These are phyloP conservation scores for Venustampulla echinocandica DNA, from an alignment of 495 filamentous ascomycete species.

Conservation along the genomic window DNA sequence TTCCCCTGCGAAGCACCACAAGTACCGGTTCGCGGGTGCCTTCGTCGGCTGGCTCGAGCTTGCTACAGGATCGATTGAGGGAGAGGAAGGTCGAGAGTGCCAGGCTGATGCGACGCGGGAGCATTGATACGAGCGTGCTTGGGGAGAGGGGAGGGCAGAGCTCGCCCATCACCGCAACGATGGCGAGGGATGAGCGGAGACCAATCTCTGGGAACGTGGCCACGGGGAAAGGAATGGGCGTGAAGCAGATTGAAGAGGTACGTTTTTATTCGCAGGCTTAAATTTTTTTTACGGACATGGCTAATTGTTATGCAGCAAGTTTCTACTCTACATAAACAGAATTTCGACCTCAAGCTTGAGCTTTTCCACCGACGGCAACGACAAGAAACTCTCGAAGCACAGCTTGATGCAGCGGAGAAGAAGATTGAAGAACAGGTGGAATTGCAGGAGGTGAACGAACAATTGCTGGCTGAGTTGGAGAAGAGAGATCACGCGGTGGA, in stretches of 20 bases:
- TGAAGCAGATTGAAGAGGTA: constrained; percentile 27
- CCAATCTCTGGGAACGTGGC: constrained; percentile 21
- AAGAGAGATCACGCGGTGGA: constrained; percentile 69
- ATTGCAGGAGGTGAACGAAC: constrained; percentile 51
- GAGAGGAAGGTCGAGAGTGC: constrained; percentile 41
- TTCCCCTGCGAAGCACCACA: constrained; percentile 1
- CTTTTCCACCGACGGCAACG: constrained; percentile 63
- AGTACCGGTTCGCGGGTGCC: not conserved
- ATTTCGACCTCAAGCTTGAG: constrained; percentile 85
- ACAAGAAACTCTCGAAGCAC: constrained; percentile 46
- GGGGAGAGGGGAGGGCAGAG: constrained; percentile 18
- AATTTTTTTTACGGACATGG: too few relatives aligned
- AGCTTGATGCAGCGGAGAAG: constrained; percentile 49
- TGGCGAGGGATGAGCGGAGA: constrained; percentile 19
- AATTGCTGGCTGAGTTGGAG: constrained; percentile 59
- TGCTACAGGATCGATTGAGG: constrained; percentile 43
- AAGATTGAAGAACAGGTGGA: constrained; percentile 41
- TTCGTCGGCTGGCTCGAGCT: constrained; percentile 27
- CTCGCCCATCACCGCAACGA: constrained; percentile 15
- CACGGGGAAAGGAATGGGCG: constrained; percentile 29
- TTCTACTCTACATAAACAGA: constrained; percentile 67
- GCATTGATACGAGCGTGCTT: constrained; percentile 5
- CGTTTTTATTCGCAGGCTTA: constrained; percentile 17
- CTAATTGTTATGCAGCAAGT: constrained; percentile 37
- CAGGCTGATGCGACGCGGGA: constrained; percentile 22